Percentiles rank a stretch among this genome's conserved stretches.
Evolutionary conservation across 345 rosid genomes (phyloP).

Genomic region (Salix dunnii): DNA sequence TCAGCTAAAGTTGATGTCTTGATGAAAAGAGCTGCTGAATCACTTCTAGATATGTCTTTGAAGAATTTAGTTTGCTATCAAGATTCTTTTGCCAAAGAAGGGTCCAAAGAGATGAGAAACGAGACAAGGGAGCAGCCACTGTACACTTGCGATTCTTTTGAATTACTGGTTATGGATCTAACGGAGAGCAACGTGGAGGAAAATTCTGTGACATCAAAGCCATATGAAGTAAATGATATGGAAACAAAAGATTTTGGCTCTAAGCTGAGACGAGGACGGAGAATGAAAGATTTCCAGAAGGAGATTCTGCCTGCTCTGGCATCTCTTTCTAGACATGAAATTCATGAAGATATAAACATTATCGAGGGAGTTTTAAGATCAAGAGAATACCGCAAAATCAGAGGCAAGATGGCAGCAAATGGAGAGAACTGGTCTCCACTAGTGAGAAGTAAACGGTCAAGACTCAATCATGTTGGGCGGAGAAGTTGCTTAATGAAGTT

Average conservation of each 20-base stretch:
- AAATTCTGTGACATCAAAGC: conserved; percentile 50
- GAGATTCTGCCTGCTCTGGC: conserved; percentile 69
- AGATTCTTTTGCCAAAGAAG: conserved; percentile 18
- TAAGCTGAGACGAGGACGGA: conserved; percentile 70
- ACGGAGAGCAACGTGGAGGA: conserved; percentile 47
- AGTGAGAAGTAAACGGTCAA: conserved; percentile 38
- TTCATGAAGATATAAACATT: conserved; percentile 65
- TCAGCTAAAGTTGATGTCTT: conserved; percentile 26
- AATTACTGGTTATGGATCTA: conserved; percentile 47
- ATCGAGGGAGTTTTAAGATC: conserved; percentile 72
- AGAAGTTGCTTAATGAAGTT: conserved; percentile 18
- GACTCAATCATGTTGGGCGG: conserved; percentile 24
- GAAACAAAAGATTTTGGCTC: conserved; percentile 45
- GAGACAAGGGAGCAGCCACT: conserved; percentile 28
- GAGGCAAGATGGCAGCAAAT: conserved; percentile 36
- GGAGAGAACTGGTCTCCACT: conserved; percentile 41
- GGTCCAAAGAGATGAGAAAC: conserved; percentile 23
- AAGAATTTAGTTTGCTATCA: conserved; percentile 21
- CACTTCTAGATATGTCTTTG: conserved; percentile 44
- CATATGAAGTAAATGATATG: conserved; percentile 36
- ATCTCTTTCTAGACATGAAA: conserved; percentile 66
- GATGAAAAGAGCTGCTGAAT: conserved; percentile 58
- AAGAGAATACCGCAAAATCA: conserved; percentile 64
- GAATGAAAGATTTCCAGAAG: conserved; percentile 75
- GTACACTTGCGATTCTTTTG: conserved; percentile 56